Base-by-base conservation (phyloP, 2,329 filamentous ascomycete species). In the Cercospora sesami region DNA sequence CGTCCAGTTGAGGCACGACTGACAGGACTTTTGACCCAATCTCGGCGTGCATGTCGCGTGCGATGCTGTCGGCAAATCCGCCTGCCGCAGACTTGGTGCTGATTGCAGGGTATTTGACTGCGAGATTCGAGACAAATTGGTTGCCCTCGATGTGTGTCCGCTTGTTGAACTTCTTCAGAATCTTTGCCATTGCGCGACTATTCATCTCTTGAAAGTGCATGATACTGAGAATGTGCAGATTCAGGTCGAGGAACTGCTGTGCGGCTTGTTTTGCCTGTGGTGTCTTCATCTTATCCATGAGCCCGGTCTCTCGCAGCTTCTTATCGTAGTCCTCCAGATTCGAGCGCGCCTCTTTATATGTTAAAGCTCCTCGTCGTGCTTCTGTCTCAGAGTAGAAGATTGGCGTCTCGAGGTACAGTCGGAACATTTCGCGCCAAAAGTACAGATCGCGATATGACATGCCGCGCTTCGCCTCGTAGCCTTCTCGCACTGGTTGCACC, bases 121-220 rank as follows among this genome's bases (percentile, higher is more conserved):
- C 65, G 14, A 78, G 68, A 12, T 68, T 71, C 3, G 69, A 69
- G 48, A 76, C 64, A 61, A 78, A 78, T 6, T 68, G 39, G 28
- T 76, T 68, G 10, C 73, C 88, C 28, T 90, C 88, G 21, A 96
- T 83, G 0, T 90, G 88, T 1, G 93, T 96, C 67, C 89, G 87
- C 79, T 96, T 96, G 80, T 95, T 91, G 77, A 96, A 96, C 88
- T 93, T 96, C 79, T 96, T 96, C 63, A 96, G 80, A 62, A 96
- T 96, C 79, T 96, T 96, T 36, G 83, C 83, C 74, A 95, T 87
- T 0, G 93, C 93, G 31, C 86, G 86, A 71, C 87, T 87, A 75
- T 96, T 96, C 71, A 96, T 89, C 76, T 95, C 92, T 75, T 94
- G 91, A 73, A 96, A 96, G 68, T 90, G 89, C 71, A 96, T 84